Evolutionary conservation across 208 protist species (phyloP).

Genomic region (Trypanosomatidae sp.): DNA sequence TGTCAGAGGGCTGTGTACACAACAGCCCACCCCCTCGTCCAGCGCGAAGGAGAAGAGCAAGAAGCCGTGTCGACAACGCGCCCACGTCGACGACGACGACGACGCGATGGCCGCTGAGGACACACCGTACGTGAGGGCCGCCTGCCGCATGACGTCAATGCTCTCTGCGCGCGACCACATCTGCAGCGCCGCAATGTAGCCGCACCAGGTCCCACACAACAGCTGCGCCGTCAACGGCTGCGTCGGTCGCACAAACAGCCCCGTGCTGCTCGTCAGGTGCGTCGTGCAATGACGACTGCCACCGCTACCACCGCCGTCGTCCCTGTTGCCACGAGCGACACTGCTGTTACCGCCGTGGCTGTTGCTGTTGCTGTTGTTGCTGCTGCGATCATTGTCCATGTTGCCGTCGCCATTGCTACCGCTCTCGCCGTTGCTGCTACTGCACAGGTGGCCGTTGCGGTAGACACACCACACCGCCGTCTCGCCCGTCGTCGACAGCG

Average conservation of each 20-base stretch:
- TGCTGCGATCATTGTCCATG: no score
- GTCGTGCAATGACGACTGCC: no score
- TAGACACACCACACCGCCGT: slow-evolving; percentile 60
- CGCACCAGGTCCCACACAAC: slow-evolving; percentile 11
- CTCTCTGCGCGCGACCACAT: slow-evolving; percentile 29
- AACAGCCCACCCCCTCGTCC: slow-evolving; percentile 55
- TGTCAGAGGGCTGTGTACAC: slow-evolving; percentile 22
- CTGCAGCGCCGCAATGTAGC: slow-evolving; percentile 23
- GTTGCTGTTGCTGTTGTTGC: no score
- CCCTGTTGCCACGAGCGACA: no score
- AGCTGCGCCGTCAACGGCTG: slow-evolving; percentile 3
- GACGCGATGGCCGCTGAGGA: neutral
- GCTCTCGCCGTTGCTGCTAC: no score
- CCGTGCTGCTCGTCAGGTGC: slow-evolving; percentile 14
- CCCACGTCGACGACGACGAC: neutral
- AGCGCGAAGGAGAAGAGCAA: slow-evolving; percentile 47
- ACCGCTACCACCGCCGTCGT: no score
- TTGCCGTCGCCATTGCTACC: no score
- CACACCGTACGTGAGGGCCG: slow-evolving; percentile 7
- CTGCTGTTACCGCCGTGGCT: no score
- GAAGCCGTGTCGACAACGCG: slow-evolving; percentile 6
- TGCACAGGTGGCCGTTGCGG: slow-evolving; percentile 38
- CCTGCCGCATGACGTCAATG: slow-evolving; percentile 25
- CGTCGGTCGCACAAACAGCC: slow-evolving; percentile 19
- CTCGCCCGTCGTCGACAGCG: slow-evolving; percentile 32